Conservation (phyloP, 2,329 filamentous ascomycete genomes). For the Nigrospora osmanthi region DNA sequence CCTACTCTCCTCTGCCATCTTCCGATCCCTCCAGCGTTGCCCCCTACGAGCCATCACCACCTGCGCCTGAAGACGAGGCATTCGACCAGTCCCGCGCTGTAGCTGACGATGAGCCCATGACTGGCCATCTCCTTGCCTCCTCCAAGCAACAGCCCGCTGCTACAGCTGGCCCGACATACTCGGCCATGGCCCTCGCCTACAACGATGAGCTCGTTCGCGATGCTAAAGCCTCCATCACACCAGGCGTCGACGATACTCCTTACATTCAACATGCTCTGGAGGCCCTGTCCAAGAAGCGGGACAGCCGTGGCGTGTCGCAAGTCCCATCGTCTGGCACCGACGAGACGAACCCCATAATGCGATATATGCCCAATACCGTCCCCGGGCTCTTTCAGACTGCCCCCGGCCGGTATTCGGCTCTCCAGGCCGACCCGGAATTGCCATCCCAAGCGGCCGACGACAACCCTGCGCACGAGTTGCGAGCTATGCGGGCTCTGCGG, state of each 20-base stretch:
- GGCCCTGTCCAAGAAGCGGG: constrained; percentile 69
- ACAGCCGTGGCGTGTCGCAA: constrained; percentile 30
- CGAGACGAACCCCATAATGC: constrained; percentile 9
- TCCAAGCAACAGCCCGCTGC: constrained; percentile 31
- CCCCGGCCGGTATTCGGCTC: not conserved
- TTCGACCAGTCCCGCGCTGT: too few species aligned
- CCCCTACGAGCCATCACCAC: constrained; percentile 30
- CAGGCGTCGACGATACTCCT: constrained; percentile 75
- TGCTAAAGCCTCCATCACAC: constrained; percentile 50
- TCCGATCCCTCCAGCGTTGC: constrained; percentile 27
- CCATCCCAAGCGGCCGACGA: not conserved
- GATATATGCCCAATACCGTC: constrained; percentile 10
- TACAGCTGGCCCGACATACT: constrained; percentile 22
- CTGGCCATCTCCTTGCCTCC: constrained; percentile 17
- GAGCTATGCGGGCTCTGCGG: constrained; percentile 1
- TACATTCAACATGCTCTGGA: constrained; percentile 88
- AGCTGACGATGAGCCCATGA: not conserved
- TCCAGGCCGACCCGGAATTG: not conserved
- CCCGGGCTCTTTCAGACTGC: constrained; percentile 9
- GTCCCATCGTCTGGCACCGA: constrained; percentile 10
- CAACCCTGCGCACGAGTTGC: constrained; percentile 2
- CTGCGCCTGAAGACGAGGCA: constrained; percentile 12
- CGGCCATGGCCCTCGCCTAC: constrained; percentile 24
- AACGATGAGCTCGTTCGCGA: constrained; percentile 44
- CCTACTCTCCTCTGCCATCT: constrained; percentile 23